A percentile compares a stretch with the other conserved stretches of the same genome.
Evolutionary conservation across 768 basidiomycete species (phyloP).

Genomic region (Epithele typhae): DNA sequence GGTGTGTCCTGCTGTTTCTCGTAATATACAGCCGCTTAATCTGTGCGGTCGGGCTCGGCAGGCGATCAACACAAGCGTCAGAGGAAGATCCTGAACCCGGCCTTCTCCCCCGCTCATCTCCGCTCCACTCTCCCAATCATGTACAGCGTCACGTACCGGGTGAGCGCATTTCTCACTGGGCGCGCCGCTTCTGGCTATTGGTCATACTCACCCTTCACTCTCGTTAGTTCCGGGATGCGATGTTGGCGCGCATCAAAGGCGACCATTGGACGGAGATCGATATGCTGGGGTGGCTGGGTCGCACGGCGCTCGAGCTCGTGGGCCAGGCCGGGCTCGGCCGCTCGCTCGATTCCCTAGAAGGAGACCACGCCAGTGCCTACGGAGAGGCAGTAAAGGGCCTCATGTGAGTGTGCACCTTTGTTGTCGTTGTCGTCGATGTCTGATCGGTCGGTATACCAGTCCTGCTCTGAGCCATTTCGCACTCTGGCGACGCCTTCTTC

Average conservation of each 20-base stretch:
- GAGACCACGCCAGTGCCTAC: conserved; percentile 8
- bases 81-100: conserved; percentile 18
- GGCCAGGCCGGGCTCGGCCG: conserved; percentile 13
- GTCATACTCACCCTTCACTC: too few species aligned
- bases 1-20: background rate
- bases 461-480: background rate
- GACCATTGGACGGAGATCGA: conserved; percentile 6
- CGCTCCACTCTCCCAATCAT: conserved; percentile 18
- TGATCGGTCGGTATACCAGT: conserved; percentile 29
- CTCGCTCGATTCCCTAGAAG: conserved; percentile 12
- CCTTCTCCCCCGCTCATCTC: conserved; percentile 19
- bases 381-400: conserved; percentile 16
- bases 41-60: too few species aligned
- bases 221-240: too few species aligned
- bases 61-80: conserved; percentile 18
- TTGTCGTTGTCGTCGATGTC: conserved; percentile 5
- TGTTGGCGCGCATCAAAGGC: too few species aligned
- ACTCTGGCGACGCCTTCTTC: background rate
- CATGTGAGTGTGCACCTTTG: conserved; percentile 7
- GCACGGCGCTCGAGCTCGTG: conserved; percentile 15
- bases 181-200: too few species aligned
- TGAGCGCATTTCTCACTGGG: too few species aligned
- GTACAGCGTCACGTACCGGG: conserved; percentile 13
- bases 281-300: conserved; percentile 14
- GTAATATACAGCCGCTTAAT: too few species aligned